Conservation (phyloP, 805 yeast species). For the Pichia ethanolica region DNA sequence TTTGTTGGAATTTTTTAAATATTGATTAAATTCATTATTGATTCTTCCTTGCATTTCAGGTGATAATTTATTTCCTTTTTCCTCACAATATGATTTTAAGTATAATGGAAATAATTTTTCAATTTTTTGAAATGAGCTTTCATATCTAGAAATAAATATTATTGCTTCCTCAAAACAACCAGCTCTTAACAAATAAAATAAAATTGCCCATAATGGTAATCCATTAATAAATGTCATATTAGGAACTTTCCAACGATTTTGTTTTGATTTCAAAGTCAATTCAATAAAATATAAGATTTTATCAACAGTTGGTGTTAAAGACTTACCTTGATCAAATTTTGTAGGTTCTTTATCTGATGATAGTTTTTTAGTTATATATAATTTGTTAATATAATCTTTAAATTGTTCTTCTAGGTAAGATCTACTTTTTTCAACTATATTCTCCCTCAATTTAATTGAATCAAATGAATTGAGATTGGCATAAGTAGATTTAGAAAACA, state of each 20-base stretch:
- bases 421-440: slow-evolving; percentile 49
- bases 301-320: slow-evolving; percentile 46
- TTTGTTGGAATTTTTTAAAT: slow-evolving; percentile 54
- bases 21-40: slow-evolving; percentile 76
- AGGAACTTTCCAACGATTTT: slow-evolving; percentile 40
- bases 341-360: background rate
- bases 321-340: background rate
- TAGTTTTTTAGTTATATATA: slow-evolving; percentile 39
- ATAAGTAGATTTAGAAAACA: slow-evolving; percentile 27
- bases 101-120: slow-evolving; percentile 81
- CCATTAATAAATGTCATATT: slow-evolving; percentile 66
- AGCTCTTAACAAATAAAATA: slow-evolving; percentile 77
- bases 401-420: slow-evolving; percentile 69
- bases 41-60: slow-evolving; percentile 62
- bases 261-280: slow-evolving; percentile 34
- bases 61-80: slow-evolving; percentile 49
- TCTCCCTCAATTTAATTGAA: slow-evolving; percentile 31
- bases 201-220: slow-evolving; percentile 88
- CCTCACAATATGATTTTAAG: slow-evolving; percentile 59
- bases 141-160: slow-evolving; percentile 54
- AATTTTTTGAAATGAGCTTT: slow-evolving; percentile 69
- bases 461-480: slow-evolving; percentile 25
- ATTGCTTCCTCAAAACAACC: slow-evolving; percentile 78
- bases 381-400: slow-evolving; percentile 59
- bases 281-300: slow-evolving; percentile 61